These are phyloP conservation scores for Vicia villosa DNA, from an alignment of 306 rosid genomes.

Conservation along the genomic window DNA sequence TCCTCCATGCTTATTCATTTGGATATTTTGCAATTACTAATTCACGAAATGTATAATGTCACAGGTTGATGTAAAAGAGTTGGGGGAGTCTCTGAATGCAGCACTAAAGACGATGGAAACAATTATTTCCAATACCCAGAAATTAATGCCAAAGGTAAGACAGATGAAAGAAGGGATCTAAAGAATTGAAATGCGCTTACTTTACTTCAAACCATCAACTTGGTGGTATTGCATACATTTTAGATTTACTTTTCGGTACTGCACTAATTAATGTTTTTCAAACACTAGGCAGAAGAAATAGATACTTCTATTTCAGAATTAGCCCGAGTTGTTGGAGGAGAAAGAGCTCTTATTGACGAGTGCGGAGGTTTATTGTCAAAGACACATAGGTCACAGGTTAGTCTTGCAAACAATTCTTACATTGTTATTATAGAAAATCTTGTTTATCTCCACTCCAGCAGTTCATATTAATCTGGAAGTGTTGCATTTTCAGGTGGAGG, in stretches of 20 bases:
- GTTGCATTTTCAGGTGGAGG: conserved; percentile 66
- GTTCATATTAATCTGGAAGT: conserved; percentile 21
- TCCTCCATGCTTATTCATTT: conserved; percentile 10
- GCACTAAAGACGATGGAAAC: conserved; percentile 62
- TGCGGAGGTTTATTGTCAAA: conserved; percentile 60
- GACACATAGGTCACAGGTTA: conserved; percentile 67
- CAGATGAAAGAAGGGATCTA: conserved; percentile 19
- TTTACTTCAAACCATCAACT: neutral
- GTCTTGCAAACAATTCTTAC: conserved; percentile 13
- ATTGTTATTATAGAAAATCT: neutral
- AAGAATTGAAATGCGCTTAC: conserved; percentile 10
- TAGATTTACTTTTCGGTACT: conserved; percentile 6
- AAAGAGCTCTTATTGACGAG: conserved; percentile 70
- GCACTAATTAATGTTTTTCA: conserved; percentile 35
- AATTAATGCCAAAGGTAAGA: conserved; percentile 63
- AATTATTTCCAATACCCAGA: conserved; percentile 52
- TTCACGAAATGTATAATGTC: conserved; percentile 33
- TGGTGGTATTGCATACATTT: neutral
- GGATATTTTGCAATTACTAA: conserved; percentile 24
- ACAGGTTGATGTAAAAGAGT: conserved; percentile 67
- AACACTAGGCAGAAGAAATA: conserved; percentile 68
- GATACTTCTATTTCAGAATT: conserved; percentile 68
- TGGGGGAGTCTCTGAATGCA: conserved; percentile 68
- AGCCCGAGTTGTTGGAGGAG: conserved; percentile 69
- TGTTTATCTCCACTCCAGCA: conserved; percentile 13